Percentiles rank a stretch among this genome's conserved stretches.
These are phyloP conservation scores for Tulasnella sp. DNA, from an alignment of 768 basidiomycete species.

Conservation along the genomic window DNA sequence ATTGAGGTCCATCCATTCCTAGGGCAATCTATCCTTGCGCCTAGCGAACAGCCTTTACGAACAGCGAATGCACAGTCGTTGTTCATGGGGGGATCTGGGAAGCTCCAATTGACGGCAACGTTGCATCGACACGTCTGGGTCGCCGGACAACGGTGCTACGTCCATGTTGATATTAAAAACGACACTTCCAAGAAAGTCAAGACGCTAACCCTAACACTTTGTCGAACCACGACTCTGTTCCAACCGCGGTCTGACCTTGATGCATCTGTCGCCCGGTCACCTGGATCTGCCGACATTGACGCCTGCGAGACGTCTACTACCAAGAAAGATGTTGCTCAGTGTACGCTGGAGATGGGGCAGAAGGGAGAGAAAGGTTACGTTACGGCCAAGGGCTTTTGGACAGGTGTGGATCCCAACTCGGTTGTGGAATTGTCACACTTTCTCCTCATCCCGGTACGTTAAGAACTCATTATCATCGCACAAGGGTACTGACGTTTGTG, in stretches of 20 bases:
- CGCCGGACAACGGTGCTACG: constrained; percentile 64
- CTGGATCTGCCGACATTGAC: constrained; percentile 35
- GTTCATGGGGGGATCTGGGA: constrained; percentile 51
- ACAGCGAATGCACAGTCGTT: constrained; percentile 42
- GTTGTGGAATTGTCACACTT: constrained; percentile 52
- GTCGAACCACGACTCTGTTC: constrained; percentile 56
- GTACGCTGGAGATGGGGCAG: constrained; percentile 52
- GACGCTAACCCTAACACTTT: constrained; percentile 45
- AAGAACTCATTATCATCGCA: neutral
- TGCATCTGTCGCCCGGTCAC: constrained; percentile 26
- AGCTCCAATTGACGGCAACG: constrained; percentile 50
- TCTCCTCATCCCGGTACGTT: constrained; percentile 60
- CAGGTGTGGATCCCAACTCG: constrained; percentile 56
- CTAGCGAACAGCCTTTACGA: constrained; percentile 46
- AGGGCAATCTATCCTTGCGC: constrained; percentile 36
- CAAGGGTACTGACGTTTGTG: neutral
- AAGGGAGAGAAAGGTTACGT: constrained; percentile 52
- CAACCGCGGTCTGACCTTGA: constrained; percentile 38
- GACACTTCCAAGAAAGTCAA: constrained; percentile 56
- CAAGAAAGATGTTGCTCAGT: constrained; percentile 52
- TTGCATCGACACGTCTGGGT: constrained; percentile 68
- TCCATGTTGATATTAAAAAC: constrained; percentile 54
- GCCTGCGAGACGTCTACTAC: constrained; percentile 51
- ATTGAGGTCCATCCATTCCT: constrained; percentile 57
- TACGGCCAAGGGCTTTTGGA: constrained; percentile 84